A percentile compares a stretch with the other conserved stretches of the same genome.
Evolutionary conservation across 176 grass and related monocot genomes (phyloP).

Genomic region (Aegilops longissima): DNA sequence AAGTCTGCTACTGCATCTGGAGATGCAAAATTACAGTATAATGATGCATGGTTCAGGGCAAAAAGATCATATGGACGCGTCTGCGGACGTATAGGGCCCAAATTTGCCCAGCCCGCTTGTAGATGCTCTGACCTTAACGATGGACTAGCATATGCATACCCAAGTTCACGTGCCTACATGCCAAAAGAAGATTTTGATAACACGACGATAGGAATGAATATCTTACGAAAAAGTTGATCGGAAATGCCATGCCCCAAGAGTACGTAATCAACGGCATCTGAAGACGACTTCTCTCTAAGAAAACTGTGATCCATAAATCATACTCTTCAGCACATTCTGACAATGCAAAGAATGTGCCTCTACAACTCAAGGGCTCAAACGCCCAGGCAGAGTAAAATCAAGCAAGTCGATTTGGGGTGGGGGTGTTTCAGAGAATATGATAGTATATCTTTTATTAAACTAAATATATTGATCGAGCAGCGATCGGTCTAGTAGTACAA

Average conservation of each 20-base stretch:
- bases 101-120: too few relatives aligned
- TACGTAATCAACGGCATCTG: not conserved
- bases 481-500: not conserved
- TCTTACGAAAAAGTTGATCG: not conserved
- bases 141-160: not conserved
- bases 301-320: not conserved
- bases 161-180: not conserved
- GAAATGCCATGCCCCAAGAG: not conserved
- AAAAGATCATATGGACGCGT: too few relatives aligned
- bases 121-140: too few relatives aligned
- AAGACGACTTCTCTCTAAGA: not conserved
- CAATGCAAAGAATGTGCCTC: not conserved
- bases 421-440: conserved; percentile 1
- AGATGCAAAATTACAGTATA: not conserved
- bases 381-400: not conserved
- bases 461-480: not conserved
- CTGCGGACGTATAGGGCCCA: too few relatives aligned
- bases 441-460: not conserved
- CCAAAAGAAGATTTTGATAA: not conserved
- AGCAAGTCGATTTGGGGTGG: not conserved
- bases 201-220: not conserved
- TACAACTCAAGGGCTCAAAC: not conserved
- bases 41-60: too few relatives aligned
- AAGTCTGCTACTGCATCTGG: too few relatives aligned
- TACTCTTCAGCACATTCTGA: not conserved